Base-by-base conservation (phyloP, 179 eudicot genomes). In the Camellia oleifera region DNA sequence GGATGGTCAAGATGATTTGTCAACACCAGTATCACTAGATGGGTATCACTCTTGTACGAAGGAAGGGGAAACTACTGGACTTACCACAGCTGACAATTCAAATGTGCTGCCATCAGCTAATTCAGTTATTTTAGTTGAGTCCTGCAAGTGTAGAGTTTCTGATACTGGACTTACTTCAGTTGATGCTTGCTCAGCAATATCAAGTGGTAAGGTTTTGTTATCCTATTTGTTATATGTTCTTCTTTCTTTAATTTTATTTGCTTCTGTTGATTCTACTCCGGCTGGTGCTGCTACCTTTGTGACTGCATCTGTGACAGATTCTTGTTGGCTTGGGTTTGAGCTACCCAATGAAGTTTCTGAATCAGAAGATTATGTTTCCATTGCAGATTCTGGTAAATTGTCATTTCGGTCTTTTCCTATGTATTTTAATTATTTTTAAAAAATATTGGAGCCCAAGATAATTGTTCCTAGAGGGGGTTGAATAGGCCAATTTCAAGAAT, bases 271-370 rank as follows among this genome's bases (percentile, higher is more conserved):
- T 46, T 63, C 12, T 79, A 52, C 58, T 1, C 17, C 58, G 46
- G 46, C 54, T 57, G 26, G 56, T 5, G 68, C 12, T 58, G 26
- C 53, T 72, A 50, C 56, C 48, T 72, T 57, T 14, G 48, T 17
- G 9, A 10, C 77, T 20, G n/a, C 7, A 54, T 67, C 50, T 17
- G 7, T 14, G 44, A 17, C 18, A 76, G 71, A 76, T 52, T 60
- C 54, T 69, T 76, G 53, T 61, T 14, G 50, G 65, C 54, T 44
- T 68, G 74, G 48, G 66, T 20, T 26, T 60, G 42, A 74, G 78
- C 68, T 62, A 58, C 9, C 56, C 10, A 23, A 62, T 44, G 69
- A 10, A 60, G 66, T 18, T 76, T 11, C 18, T 18, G 67, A 75
- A 42, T 40, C 70, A 4, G 18, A 44, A 44, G 57, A 44, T 15